Evolutionary conservation across 176 grass and related monocot genomes (phyloP), one percentile per base, ranked within the genome.

Genomic region (Stipa capillata): DNA sequence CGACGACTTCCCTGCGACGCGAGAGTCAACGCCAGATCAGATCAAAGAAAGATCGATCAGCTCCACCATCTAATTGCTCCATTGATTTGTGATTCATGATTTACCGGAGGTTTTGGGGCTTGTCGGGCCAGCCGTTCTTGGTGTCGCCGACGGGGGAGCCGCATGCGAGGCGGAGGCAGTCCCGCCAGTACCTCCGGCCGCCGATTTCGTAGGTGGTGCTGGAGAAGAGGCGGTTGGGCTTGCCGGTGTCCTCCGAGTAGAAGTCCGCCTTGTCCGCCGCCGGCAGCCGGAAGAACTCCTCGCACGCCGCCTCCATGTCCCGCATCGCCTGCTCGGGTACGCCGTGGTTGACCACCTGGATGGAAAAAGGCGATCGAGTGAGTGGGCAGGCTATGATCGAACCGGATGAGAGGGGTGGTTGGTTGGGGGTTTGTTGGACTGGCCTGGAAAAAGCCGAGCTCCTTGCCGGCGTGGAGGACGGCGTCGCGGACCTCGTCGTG

Each of bases 311-410:
- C 20, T 86, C 63, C 87, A 97, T 90, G 31, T 50, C 87, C 8
- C 87, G 40, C 35, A 89, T 84, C 74, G 70, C 70, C 62, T 86
- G 5, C 50, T 60, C 59, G 0, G 83, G 17, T 20, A 93, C 79
- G 44, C 90, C 93, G 50, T 97, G 85, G 85, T 93, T 97, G 37
- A 93, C 67, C 48, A 97, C 88, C 90, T 92, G 77, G n/a, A n/a
- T n/a, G n/a, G n/a, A n/a, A n/a, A n/a, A n/a, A n/a, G n/a, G n/a
- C 10, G 0, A 56, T 20, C 48, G 47, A 13, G 23, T 18, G 12
- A 7, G 47, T 33, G 41, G 17, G 3, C n/a, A n/a, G n/a, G n/a
- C n/a, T n/a, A n/a, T n/a, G n/a, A n/a, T n/a, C n/a, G n/a, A n/a
- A n/a, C n/a, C n/a, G n/a, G n/a, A n/a, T 18, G 12, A 7, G 47